These are phyloP conservation scores for Globisporangium camurandrum DNA, from an alignment of 352 stramenopile genomes.

Conservation along the genomic window DNA sequence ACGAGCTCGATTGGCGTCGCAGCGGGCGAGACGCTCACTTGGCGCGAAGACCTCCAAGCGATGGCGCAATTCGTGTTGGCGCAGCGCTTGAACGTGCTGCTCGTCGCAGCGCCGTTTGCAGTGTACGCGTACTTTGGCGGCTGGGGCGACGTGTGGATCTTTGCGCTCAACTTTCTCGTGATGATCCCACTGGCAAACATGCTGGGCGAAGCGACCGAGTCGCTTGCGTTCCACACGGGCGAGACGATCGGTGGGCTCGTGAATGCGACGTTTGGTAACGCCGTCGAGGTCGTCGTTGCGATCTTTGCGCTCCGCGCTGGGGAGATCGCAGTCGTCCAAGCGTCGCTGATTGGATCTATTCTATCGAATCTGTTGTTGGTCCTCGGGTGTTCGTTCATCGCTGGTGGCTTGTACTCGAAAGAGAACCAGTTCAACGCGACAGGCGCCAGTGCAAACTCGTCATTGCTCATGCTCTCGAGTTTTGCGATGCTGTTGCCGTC, in stretches of 20 bases:
- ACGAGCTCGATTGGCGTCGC: slow-evolving; percentile 25
- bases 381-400: slow-evolving; percentile 94
- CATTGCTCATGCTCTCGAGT: slow-evolving; percentile 90
- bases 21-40: slow-evolving; percentile 11
- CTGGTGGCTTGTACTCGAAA: slow-evolving; percentile 72
- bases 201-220: slow-evolving; percentile 96
- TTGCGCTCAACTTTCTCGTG: slow-evolving; percentile 94
- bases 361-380: slow-evolving; percentile 98
- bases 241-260: slow-evolving; percentile 96
- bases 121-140: slow-evolving; percentile 49
- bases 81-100: slow-evolving; percentile 64
- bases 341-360: slow-evolving; percentile 95
- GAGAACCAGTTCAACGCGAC: slow-evolving; percentile 92
- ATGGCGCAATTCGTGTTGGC: slow-evolving; percentile 37
- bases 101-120: slow-evolving; percentile 50
- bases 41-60: slow-evolving; percentile 30
- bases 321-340: slow-evolving; percentile 95
- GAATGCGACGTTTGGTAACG: slow-evolving; percentile 98
- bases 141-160: slow-evolving; percentile 82
- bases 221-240: slow-evolving; percentile 94
- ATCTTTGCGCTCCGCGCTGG: slow-evolving; percentile 90
- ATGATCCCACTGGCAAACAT: slow-evolving; percentile 95
- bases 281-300: slow-evolving; percentile 95
- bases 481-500: slow-evolving; percentile 92
- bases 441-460: slow-evolving; percentile 91